phyloP scores from a whole-genome alignment of 2,329 filamentous ascomycete species.

The Mycosphaerelloides madeirae region DNA sequence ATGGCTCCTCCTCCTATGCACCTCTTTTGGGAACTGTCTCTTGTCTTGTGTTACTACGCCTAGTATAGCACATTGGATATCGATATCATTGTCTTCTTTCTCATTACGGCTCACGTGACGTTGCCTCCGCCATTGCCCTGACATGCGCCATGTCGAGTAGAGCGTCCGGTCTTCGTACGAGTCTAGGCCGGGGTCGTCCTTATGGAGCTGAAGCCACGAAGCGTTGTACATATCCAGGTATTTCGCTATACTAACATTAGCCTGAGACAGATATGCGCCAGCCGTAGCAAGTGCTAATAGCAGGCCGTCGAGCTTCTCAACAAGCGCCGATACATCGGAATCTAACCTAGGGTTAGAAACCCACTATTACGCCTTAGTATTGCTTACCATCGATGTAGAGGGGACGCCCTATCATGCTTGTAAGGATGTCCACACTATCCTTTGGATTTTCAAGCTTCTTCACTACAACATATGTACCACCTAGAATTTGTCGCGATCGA shows the following conservation, averaged over 20 bases:
- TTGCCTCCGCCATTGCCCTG: too few species aligned
- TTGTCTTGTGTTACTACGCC: too few species aligned
- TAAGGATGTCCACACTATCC: not conserved
- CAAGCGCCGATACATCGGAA: not conserved
- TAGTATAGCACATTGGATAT: too few species aligned
- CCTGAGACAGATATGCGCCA: not conserved
- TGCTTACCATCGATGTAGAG: too few species aligned
- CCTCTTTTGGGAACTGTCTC: too few species aligned
- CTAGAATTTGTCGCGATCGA: not conserved
- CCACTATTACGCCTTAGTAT: too few species aligned
- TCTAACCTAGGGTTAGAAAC: too few species aligned
- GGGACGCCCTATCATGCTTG: too few species aligned
- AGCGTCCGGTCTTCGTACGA: slow-evolving; percentile 1
- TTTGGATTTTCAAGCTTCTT: not conserved
- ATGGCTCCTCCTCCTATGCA: too few species aligned
- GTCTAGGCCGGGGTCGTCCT: not conserved
- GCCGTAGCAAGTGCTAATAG: not conserved
- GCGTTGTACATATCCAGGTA: not conserved
- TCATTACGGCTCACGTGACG: too few species aligned
- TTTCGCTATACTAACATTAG: not conserved
- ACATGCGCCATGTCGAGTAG: slow-evolving; percentile 1
- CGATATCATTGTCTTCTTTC: too few species aligned
- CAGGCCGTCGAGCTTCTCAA: not conserved
- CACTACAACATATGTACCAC: too few species aligned
- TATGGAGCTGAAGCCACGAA: not conserved